phyloP scores from a whole-genome alignment of 2,329 filamentous ascomycete species.

The Alternaria arbusti region DNA sequence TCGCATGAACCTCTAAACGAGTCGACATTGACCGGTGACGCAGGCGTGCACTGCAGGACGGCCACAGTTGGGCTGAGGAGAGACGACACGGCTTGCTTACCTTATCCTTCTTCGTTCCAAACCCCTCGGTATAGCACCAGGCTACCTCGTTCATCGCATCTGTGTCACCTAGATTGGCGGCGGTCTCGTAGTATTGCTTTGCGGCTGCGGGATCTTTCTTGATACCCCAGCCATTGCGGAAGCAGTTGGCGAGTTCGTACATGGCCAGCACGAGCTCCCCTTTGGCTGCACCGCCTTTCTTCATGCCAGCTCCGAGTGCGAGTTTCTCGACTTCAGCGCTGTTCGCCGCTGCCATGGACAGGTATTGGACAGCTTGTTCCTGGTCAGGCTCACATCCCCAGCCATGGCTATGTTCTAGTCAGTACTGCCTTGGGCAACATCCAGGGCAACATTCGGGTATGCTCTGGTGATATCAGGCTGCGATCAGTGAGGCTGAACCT shows the following conservation, averaged over 20 bases:
- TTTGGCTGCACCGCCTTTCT: constrained; percentile 92
- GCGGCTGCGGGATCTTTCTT: constrained; percentile 85
- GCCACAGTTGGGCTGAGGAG: constrained; percentile 7
- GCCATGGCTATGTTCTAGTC: constrained; percentile 70
- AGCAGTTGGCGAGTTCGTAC: constrained; percentile 91
- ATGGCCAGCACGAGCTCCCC: constrained; percentile 96
- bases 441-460: constrained; percentile 34
- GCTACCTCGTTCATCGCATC: constrained; percentile 98
- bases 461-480: constrained; percentile 10
- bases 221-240: constrained; percentile 94
- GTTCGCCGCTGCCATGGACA: constrained; percentile 88
- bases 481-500: constrained; percentile 38
- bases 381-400: constrained; percentile 85
- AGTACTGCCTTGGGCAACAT: constrained; percentile 22
- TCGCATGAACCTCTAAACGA: constrained; percentile 22
- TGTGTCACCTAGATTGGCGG: constrained; percentile 92
- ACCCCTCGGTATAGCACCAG: constrained; percentile 97
- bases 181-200: constrained; percentile 92
- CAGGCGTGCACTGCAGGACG: constrained; percentile 9
- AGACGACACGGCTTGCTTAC: constrained; percentile 62
- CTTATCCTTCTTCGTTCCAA: constrained; percentile 98
- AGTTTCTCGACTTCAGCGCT: constrained; percentile 85
- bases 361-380: constrained; percentile 77
- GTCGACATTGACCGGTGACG: constrained; percentile 35
- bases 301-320: constrained; percentile 84